phyloP scores from a whole-genome alignment of 441 rosid species.

The Pelargonium fulgidum region DNA sequence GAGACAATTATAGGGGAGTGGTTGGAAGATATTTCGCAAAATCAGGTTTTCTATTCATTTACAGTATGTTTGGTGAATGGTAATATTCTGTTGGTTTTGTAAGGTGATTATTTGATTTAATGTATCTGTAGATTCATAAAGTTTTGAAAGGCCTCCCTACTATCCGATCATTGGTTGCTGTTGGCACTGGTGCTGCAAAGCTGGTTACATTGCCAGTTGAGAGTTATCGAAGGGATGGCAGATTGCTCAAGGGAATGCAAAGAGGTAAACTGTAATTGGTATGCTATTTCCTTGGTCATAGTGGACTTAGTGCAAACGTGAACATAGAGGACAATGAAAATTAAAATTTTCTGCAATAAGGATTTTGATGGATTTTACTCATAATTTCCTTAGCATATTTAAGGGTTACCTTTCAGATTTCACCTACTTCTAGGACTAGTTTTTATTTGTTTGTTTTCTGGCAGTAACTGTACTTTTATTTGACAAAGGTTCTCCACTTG shows the following conservation, averaged over 20 bases:
- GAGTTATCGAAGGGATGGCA: conserved; percentile 81
- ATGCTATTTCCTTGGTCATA: not conserved
- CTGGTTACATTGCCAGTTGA: conserved; percentile 82
- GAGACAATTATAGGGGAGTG: conserved; percentile 91
- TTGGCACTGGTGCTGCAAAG: conserved; percentile 77
- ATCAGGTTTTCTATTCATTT: conserved; percentile 57
- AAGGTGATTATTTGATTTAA: conserved; percentile 17
- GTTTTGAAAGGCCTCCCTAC: conserved; percentile 73
- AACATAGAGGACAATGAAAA: no score
- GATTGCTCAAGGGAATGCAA: conserved; percentile 85
- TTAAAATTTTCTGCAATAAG: no score
- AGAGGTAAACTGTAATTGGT: conserved; percentile 53
- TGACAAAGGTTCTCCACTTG: not conserved
- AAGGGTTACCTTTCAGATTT: not conserved
- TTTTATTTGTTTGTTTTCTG: not conserved
- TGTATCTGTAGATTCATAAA: conserved; percentile 57
- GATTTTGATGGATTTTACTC: not conserved
- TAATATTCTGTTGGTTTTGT: conserved; percentile 14
- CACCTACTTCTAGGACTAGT: not conserved
- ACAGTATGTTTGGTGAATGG: conserved; percentile 5
- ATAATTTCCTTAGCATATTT: not conserved
- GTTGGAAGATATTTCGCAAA: conserved; percentile 96
- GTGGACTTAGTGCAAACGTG: not conserved
- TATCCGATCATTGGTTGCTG: conserved; percentile 72
- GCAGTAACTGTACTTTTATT: no score